Evolutionary conservation across 2,329 filamentous ascomycete genomes (phyloP).

Genomic region (Diaporthe vaccinii): DNA sequence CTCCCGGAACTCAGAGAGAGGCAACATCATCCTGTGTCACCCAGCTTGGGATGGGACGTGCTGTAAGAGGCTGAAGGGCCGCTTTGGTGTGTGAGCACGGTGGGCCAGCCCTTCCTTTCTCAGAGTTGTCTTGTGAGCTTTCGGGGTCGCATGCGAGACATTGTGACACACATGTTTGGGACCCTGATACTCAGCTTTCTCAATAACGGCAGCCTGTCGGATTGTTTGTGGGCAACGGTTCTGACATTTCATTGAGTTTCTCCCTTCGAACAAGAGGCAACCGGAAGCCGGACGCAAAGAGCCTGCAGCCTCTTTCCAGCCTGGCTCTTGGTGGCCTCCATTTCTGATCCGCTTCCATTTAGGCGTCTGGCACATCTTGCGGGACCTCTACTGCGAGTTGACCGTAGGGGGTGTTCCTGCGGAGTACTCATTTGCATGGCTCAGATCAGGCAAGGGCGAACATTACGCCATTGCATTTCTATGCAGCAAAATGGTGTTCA

Average conservation of each 20-base stretch:
- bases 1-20: not conserved
- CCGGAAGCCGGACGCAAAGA: not conserved
- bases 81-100: conserved; percentile 13
- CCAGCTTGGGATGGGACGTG: not conserved
- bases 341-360: not conserved
- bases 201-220: not conserved
- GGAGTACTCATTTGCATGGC: not conserved
- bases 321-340: not conserved
- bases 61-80: conserved; percentile 19
- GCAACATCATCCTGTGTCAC: conserved; percentile 9
- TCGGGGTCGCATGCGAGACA: not conserved
- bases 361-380: not conserved
- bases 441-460: not conserved
- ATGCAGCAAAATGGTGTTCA: not conserved
- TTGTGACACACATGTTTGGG: not conserved
- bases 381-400: not conserved
- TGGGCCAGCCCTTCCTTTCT: not conserved
- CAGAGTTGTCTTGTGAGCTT: conserved; percentile 2
- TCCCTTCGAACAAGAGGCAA: not conserved
- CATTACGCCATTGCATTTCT: not conserved
- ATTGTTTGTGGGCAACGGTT: too few relatives aligned
- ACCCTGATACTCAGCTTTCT: not conserved
- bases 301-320: not conserved
- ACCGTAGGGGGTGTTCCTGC: not conserved
- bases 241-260: not conserved